These are phyloP conservation scores for Claviceps arundinis DNA, from an alignment of 2,329 filamentous ascomycete genomes.

Conservation along the genomic window DNA sequence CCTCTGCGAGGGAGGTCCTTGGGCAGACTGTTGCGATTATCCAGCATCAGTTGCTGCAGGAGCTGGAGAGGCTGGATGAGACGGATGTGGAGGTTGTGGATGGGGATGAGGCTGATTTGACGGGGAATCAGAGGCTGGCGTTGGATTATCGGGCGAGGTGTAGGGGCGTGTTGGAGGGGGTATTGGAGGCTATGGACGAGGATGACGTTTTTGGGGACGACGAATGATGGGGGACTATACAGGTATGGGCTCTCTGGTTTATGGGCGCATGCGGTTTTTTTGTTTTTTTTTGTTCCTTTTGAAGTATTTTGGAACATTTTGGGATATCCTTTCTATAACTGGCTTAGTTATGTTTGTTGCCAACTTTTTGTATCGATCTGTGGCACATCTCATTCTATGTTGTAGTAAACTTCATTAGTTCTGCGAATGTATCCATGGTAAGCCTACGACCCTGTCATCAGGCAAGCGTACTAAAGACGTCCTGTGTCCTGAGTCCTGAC, in stretches of 20 bases:
- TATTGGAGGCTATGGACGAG: slow-evolving; percentile 25
- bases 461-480: too few species aligned
- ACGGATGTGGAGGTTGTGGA: slow-evolving; percentile 31
- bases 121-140: slow-evolving; percentile 34
- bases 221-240: not conserved
- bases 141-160: slow-evolving; percentile 36
- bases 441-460: too few species aligned
- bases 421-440: too few species aligned
- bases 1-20: slow-evolving; percentile 16
- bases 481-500: too few species aligned
- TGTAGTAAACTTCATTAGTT: too few species aligned
- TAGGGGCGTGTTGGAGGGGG: slow-evolving; percentile 31
- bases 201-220: slow-evolving; percentile 15
- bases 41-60: slow-evolving; percentile 28
- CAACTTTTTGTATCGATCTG: too few species aligned
- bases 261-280: not conserved
- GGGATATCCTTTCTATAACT: too few species aligned
- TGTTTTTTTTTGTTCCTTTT: not conserved
- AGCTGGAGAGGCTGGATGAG: slow-evolving; percentile 32
- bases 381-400: too few species aligned
- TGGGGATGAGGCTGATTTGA: slow-evolving; percentile 23
- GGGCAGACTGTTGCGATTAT: slow-evolving; percentile 27
- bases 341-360: too few species aligned
- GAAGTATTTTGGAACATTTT: too few species aligned
- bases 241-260: too few species aligned